Conservation (phyloP, 345 rosid species). For the Linum tenue region DNA sequence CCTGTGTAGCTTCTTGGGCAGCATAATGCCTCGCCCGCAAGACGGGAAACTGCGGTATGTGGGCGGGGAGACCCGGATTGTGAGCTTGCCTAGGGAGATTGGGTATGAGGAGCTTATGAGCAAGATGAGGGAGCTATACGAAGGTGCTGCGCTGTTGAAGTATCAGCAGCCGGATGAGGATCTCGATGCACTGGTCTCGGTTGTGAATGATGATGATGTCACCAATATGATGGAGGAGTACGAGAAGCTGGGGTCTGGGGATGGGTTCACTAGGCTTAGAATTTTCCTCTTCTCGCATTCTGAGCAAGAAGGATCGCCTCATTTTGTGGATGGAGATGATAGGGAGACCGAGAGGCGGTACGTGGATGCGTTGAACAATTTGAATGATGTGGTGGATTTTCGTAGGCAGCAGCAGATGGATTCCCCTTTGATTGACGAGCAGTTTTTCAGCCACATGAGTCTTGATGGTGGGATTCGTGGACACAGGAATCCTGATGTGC, state of each 20-base stretch:
- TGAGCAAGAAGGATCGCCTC: conserved; percentile 54
- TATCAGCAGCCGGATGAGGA: conserved; percentile 99
- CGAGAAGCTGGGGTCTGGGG: conserved; percentile 80
- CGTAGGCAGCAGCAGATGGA: conserved; percentile 49
- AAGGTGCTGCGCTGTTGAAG: conserved; percentile 64
- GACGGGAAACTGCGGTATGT: conserved; percentile 87
- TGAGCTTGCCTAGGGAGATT: conserved; percentile 60
- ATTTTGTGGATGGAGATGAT: conserved; percentile 69
- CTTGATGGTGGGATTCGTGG: conserved; percentile 50
- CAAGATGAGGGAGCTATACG: conserved; percentile 81
- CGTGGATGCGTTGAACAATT: conserved; percentile 85
- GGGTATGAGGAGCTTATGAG: conserved; percentile 68
- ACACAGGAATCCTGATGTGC: conserved; percentile 50
- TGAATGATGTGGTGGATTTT: conserved; percentile 59
- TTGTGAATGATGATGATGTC: conserved; percentile 90
- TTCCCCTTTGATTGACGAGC: conserved; percentile 34
- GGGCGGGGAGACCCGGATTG: conserved; percentile 93
- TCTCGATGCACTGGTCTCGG: conserved; percentile 96
- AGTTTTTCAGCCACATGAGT: conserved; percentile 35
- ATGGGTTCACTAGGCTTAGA: conserved; percentile 91
- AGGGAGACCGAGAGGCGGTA: conserved; percentile 85
- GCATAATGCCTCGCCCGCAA: conserved; percentile 93
- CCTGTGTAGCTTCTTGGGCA: conserved; percentile 85
- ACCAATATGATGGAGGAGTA: conserved; percentile 97
- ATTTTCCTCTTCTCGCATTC: conserved; percentile 70